A percentile compares a stretch with the other conserved stretches of the same genome.
Conservation (phyloP, 2,329 filamentous ascomycete species). For the Aspergillus sp. region DNA sequence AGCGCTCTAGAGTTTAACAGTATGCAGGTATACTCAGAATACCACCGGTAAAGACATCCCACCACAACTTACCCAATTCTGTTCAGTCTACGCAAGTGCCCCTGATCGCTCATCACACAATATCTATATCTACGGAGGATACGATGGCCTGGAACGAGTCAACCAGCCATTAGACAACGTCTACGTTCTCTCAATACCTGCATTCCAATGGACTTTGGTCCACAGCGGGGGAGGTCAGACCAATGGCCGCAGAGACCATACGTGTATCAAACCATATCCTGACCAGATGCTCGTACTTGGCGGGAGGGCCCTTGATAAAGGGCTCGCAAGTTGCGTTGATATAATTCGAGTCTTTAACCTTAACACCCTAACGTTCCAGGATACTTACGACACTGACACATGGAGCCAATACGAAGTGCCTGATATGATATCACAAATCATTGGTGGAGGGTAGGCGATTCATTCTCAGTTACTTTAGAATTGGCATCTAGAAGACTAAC, state of each 20-base stretch:
- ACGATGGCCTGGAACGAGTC: conserved; percentile 33
- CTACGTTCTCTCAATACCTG: conserved; percentile 47
- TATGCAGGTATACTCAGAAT: conserved; percentile 42
- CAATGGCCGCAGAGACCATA: conserved; percentile 28
- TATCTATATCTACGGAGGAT: conserved; percentile 54
- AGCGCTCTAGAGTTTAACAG: too few species aligned
- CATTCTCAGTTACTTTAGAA: too few species aligned
- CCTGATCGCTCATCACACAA: conserved; percentile 45
- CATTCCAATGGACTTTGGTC: conserved; percentile 47
- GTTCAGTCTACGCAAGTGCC: conserved; percentile 41
- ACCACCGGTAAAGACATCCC: conserved; percentile 34
- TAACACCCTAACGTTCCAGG: conserved; percentile 12
- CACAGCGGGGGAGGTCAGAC: conserved; percentile 20
- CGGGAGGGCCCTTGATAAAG: conserved; percentile 15
- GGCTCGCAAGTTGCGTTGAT: neutral
- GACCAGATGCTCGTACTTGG: conserved; percentile 46
- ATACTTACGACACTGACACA: conserved; percentile 8
- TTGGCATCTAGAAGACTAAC: neutral
- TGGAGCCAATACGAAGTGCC: conserved; percentile 15
- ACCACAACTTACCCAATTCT: conserved; percentile 39
- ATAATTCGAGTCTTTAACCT: conserved; percentile 16
- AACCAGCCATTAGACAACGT: conserved; percentile 42
- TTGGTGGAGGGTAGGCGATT: conserved; percentile 9
- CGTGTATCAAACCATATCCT: conserved; percentile 47
- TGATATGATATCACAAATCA: conserved; percentile 1